Percentiles rank a stretch among this genome's conserved stretches.
Evolutionary conservation across 2,329 filamentous ascomycete genomes (phyloP).

Genomic region (Phaeosphaeriaceae sp.): DNA sequence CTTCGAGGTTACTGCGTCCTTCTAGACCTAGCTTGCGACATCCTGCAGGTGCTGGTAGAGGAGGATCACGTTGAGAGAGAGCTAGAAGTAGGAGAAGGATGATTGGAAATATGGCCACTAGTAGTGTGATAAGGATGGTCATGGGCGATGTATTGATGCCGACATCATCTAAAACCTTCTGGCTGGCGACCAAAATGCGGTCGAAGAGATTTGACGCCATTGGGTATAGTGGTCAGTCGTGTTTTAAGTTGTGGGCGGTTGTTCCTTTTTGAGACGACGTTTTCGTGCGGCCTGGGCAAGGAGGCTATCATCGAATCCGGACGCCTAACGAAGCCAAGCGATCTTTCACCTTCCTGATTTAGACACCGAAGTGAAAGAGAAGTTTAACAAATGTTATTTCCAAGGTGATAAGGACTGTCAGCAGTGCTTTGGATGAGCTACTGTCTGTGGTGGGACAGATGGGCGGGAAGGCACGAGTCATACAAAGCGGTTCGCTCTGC

Average conservation of each 20-base stretch:
- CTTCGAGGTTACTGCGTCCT: slow-evolving; percentile 59
- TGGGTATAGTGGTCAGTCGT: background rate
- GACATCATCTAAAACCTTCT: slow-evolving; percentile 13
- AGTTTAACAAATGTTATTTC: background rate
- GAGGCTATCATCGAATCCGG: slow-evolving; percentile 21
- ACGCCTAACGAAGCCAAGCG: slow-evolving; percentile 15
- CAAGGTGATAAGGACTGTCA: background rate
- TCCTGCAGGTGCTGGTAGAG: slow-evolving; percentile 47
- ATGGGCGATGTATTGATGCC: slow-evolving; percentile 21
- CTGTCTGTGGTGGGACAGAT: slow-evolving; percentile 2
- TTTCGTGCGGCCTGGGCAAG: background rate
- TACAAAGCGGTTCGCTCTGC: slow-evolving; percentile 18
- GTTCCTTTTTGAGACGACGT: background rate
- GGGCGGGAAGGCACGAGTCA: slow-evolving; percentile 32
- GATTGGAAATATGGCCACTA: slow-evolving; percentile 24
- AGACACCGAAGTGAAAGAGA: background rate
- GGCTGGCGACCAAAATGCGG: slow-evolving; percentile 13
- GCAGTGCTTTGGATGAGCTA: background rate
- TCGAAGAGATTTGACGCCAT: slow-evolving; percentile 30
- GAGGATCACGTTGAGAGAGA: slow-evolving; percentile 27
- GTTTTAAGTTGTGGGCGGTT: too few species aligned
- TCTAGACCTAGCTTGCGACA: slow-evolving; percentile 60
- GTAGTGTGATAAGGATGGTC: slow-evolving; percentile 13
- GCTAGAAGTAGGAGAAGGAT: slow-evolving; percentile 31
- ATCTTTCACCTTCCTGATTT: slow-evolving; percentile 4